These are phyloP conservation scores for Nemania serpens DNA, from an alignment of 2,329 filamentous ascomycete genomes.

Conservation along the genomic window DNA sequence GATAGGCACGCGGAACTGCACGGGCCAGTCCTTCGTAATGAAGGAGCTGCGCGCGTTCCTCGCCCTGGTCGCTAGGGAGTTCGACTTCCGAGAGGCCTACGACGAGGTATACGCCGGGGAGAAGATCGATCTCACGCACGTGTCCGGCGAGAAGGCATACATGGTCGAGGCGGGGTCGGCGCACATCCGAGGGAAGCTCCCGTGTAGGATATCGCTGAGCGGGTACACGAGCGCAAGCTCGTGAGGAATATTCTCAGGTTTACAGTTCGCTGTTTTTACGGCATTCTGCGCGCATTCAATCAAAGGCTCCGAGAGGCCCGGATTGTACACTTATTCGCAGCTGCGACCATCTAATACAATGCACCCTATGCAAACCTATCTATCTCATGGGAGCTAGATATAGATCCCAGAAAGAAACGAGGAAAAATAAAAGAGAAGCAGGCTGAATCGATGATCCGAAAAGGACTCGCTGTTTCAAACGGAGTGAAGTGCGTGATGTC, in stretches of 20 bases:
- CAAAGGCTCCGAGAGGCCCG: no score
- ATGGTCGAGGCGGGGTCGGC: slow-evolving; percentile 37
- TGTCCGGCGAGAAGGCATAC: slow-evolving; percentile 37
- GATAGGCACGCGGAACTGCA: slow-evolving; percentile 58
- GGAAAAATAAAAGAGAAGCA: no score
- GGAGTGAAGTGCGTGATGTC: no score
- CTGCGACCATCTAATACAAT: no score
- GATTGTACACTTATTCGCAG: no score
- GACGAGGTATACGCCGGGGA: slow-evolving; percentile 34
- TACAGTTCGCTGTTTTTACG: no score
- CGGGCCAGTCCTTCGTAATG: slow-evolving; percentile 52
- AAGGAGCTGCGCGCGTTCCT: slow-evolving; percentile 39
- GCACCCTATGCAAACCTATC: no score
- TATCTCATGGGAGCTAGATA: no score
- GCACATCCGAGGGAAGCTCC: slow-evolving; percentile 35
- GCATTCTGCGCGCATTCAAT: no score
- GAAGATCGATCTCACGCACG: slow-evolving; percentile 34
- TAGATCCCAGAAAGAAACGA: no score
- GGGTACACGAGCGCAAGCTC: slow-evolving; percentile 15
- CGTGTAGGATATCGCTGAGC: slow-evolving; percentile 34
- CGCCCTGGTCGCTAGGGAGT: slow-evolving; percentile 35
- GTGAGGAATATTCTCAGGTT: not conserved
- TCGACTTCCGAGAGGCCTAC: slow-evolving; percentile 38
- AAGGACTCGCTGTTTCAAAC: no score
- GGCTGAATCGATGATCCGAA: no score